Conservation (phyloP, 164 flowering plant genomes). For the Liquidambar formosana region DNA sequence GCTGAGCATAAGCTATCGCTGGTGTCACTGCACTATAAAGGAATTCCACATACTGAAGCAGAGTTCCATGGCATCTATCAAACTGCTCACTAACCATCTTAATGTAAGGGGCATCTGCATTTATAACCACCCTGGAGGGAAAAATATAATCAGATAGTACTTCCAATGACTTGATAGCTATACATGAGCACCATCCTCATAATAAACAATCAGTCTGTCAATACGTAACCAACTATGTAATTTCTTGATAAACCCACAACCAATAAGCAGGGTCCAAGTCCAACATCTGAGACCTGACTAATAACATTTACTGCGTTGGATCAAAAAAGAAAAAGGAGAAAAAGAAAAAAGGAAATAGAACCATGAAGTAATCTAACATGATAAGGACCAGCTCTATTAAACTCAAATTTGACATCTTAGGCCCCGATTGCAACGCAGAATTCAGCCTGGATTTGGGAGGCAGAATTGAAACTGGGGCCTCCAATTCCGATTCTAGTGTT, state of each 20-base stretch:
- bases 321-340: no score
- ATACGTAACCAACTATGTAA: not conserved
- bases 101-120: slow-evolving; percentile 89
- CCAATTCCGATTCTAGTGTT: no score
- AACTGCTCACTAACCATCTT: slow-evolving; percentile 98
- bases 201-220: not conserved
- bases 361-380: no score
- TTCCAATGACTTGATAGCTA: not conserved
- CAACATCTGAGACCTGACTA: no score
- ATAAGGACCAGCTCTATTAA: no score
- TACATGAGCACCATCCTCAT: not conserved
- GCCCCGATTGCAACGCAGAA: no score
- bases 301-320: no score
- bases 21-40: slow-evolving; percentile 80
- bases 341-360: no score
- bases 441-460: no score
- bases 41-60: slow-evolving; percentile 96
- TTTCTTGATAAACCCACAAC: not conserved
- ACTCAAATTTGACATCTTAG: no score
- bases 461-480: no score
- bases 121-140: slow-evolving; percentile 74
- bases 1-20: slow-evolving; percentile 67
- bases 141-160: not conserved
- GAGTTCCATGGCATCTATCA: slow-evolving; percentile 97
- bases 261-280: no score